Evolutionary conservation across 1,284 basidiomycete species (phyloP), one percentile per base, ranked within the genome.

Genomic region (Austroboletus novae-zelandiae): DNA sequence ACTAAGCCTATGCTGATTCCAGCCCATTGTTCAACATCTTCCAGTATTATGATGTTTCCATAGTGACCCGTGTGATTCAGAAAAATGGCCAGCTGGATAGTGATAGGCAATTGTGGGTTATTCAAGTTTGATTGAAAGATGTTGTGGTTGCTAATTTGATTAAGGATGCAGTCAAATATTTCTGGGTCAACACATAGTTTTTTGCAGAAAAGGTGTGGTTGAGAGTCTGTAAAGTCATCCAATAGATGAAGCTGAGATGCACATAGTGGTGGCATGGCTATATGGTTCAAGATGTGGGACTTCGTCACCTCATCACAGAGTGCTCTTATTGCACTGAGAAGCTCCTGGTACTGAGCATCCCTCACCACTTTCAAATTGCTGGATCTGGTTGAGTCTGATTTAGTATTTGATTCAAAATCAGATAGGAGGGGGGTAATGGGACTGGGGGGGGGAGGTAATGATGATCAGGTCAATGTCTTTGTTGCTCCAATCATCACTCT

Each of bases 11-110:
- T 52, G 18, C 52, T 57, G 17, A 68, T 51, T 5, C 69, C 69
- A 10, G 66, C 65, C 69, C 69, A 73, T 18, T 71, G 61, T 15
- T 61, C 67, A 40, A 73, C 56, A 13, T 54, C 53, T 18, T 69
- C 59, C 9, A 65, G 59, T 0, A 59, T 62, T 3, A 67, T 61
- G 8, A 60, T 61, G 62, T 73, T 73, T 2, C 66, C 61, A 55
- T 67, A 56, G 39, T 73, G 67, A 1, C 68, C 64, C 45, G 66
- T 61, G 9, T 53, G 57, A 51, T 57, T 71, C 2, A 58, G 36
- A 32, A 59, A 57, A 14, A 72, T 65, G 3, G 69, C 66, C 1
- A 73, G 61, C 41, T 73, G 67, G 3, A 59, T 53, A 0, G 56
- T 45, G 10, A 67, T 57, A 1, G 65, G 61, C 0, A 60, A 47